phyloP scores from a whole-genome alignment of 1,284 basidiomycete genomes.

The Cutaneotrichosporon mucoides region DNA sequence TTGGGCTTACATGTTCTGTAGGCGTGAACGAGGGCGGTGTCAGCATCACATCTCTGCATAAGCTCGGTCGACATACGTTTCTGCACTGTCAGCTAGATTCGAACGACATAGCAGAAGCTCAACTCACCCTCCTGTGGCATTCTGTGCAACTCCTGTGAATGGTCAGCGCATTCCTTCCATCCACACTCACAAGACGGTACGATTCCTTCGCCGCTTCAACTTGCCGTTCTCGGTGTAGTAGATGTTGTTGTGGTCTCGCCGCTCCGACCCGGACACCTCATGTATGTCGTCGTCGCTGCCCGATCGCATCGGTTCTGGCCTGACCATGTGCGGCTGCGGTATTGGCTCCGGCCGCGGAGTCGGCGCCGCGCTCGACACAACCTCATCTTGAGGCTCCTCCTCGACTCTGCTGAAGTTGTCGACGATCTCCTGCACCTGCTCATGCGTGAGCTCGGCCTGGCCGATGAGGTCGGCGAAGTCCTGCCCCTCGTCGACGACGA shows the following conservation, averaged over 20 bases:
- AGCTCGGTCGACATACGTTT: slow-evolving; percentile 28
- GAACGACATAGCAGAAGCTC: background rate
- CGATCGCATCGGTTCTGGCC: background rate
- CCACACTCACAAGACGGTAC: slow-evolving; percentile 39
- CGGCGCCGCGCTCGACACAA: too few relatives aligned
- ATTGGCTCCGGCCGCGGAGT: too few relatives aligned
- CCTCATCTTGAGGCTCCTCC: slow-evolving; percentile 8
- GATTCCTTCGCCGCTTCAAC: slow-evolving; percentile 38
- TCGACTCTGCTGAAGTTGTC: slow-evolving; percentile 20
- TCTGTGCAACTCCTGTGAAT: slow-evolving; percentile 41
- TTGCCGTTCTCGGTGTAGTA: slow-evolving; percentile 26
- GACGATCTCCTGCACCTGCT: slow-evolving; percentile 35
- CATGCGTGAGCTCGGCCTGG: slow-evolving; percentile 24
- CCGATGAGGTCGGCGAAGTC: slow-evolving; percentile 18
- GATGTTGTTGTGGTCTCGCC: slow-evolving; percentile 11
- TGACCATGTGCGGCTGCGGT: too few relatives aligned
- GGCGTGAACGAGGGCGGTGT: slow-evolving; percentile 1
- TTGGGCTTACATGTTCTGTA: slow-evolving; percentile 39
- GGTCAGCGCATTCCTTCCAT: background rate
- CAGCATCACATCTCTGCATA: slow-evolving; percentile 4
- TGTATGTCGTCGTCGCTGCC: background rate
- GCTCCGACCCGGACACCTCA: slow-evolving; percentile 8
- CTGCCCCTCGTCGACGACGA: slow-evolving; percentile 2
- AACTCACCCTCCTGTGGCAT: slow-evolving; percentile 45
- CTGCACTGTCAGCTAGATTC: slow-evolving; percentile 17